Percentiles rank a stretch among this genome's conserved stretches.
These are phyloP conservation scores for Amanita thiersii DNA, from an alignment of 768 basidiomycete genomes.

Conservation along the genomic window DNA sequence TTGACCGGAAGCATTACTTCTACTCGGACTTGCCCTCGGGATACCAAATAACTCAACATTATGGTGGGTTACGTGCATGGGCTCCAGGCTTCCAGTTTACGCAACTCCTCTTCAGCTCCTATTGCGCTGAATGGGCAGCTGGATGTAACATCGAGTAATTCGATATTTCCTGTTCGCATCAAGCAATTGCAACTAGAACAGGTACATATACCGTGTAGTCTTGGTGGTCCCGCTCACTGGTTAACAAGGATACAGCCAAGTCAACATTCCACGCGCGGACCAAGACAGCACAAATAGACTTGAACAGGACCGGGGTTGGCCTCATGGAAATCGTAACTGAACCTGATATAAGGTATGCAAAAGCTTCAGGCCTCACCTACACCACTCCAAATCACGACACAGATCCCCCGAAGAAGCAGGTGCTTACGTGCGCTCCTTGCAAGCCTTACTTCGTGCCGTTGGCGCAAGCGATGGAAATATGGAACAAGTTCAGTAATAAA, in stretches of 20 bases:
- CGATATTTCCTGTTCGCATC: conserved; percentile 55
- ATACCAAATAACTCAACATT: conserved; percentile 96
- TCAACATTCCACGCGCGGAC: conserved; percentile 52
- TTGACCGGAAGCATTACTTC: conserved; percentile 98
- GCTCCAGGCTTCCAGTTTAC: not conserved
- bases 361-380: not conserved
- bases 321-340: conserved; percentile 96
- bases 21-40: conserved; percentile 92
- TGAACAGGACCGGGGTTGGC: conserved; percentile 84
- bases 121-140: conserved; percentile 60
- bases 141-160: conserved; percentile 34
- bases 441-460: conserved; percentile 71
- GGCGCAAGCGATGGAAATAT: conserved; percentile 94
- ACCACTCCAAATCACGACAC: conserved; percentile 11
- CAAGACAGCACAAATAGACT: conserved; percentile 59
- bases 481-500: conserved; percentile 82
- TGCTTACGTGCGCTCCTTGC: conserved; percentile 76
- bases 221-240: too few species aligned
- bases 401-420: conserved; percentile 85
- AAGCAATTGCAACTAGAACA: conserved; percentile 96
- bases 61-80: conserved; percentile 48
- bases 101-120: conserved; percentile 45
- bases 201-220: too few species aligned
- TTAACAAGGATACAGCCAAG: conserved; percentile 80
- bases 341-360: conserved; percentile 68